Percentiles rank a stretch among this genome's conserved stretches.
Conservation (phyloP, 768 basidiomycete genomes). For the Polyporus arcularius region DNA sequence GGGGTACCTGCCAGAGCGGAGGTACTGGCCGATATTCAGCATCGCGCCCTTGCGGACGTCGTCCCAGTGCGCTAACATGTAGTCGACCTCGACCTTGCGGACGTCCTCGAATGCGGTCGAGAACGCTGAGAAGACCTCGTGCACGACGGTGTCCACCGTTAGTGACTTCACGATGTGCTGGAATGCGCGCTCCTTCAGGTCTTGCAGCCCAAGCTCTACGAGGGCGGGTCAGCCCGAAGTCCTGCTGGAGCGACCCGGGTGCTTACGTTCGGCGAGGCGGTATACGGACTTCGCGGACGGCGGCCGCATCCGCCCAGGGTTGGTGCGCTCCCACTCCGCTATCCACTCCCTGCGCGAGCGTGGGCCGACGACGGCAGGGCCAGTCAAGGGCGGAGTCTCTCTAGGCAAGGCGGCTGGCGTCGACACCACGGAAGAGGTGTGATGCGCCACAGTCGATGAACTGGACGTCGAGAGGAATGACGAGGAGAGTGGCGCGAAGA, state of each 20-base stretch:
- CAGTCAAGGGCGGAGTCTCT: constrained; percentile 12
- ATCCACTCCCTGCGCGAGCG: constrained; percentile 69
- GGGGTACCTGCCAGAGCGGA: constrained; percentile 78
- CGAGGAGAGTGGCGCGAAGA: constrained; percentile 84
- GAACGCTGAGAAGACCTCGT: constrained; percentile 86
- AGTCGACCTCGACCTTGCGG: constrained; percentile 75
- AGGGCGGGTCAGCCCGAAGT: neutral
- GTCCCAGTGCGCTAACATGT: constrained; percentile 80
- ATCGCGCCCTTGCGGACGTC: constrained; percentile 81
- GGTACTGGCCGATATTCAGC: constrained; percentile 83
- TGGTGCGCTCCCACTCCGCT: constrained; percentile 57
- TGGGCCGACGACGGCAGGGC: constrained; percentile 22
- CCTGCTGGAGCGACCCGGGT: neutral
- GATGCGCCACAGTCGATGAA: constrained; percentile 10
- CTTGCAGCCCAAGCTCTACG: constrained; percentile 68
- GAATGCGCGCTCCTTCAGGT: constrained; percentile 75
- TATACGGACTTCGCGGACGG: constrained; percentile 87
- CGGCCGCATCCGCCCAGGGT: constrained; percentile 64
- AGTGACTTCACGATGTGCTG: constrained; percentile 76
- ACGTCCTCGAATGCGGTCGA: constrained; percentile 81
- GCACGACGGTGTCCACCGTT: constrained; percentile 77
- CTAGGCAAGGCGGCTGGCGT: constrained; percentile 18
- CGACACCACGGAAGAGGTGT: constrained; percentile 8
- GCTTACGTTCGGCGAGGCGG: constrained; percentile 77
- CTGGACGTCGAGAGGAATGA: constrained; percentile 44